Percentiles rank a stretch among this genome's conserved stretches.
Conservation (phyloP, 2,329 filamentous ascomycete species). For the Cercospora beticola region DNA sequence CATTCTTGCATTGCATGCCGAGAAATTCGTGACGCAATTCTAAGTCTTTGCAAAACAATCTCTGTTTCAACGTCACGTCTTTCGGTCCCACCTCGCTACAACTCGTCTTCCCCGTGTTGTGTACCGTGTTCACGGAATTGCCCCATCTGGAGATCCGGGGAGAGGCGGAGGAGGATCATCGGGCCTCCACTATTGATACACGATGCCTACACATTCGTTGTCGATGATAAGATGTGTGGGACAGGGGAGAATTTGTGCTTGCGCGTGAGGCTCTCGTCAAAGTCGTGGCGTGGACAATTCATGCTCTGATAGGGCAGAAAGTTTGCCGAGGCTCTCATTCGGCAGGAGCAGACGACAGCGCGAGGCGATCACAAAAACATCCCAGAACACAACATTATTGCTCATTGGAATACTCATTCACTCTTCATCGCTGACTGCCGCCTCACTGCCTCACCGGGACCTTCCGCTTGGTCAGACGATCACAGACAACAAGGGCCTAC, state of each 20-base stretch:
- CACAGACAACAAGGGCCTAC: background rate
- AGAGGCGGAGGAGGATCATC: background rate
- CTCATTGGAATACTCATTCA: background rate
- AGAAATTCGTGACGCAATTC: background rate
- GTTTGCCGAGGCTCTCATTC: background rate
- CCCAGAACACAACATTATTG: background rate
- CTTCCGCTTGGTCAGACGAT: background rate
- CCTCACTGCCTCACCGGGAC: background rate
- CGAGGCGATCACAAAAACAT: background rate
- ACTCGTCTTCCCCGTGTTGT: background rate
- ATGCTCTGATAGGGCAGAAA: background rate
- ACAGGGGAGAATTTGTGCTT: background rate
- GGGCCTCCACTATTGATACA: background rate
- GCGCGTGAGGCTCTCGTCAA: background rate
- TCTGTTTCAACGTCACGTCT: conserved; percentile 10
- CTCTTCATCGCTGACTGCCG: background rate
- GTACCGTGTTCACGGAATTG: conserved; percentile 4
- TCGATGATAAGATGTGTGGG: background rate
- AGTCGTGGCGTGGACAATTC: background rate
- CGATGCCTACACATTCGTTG: background rate
- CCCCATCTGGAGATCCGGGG: conserved; percentile 11
- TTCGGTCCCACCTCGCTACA: conserved; percentile 6
- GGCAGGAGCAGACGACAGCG: background rate
- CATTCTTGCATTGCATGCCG: background rate
- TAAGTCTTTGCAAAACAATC: conserved; percentile 2